Conservation (phyloP, 106 monocot genomes). For the Agapanthus africanus region DNA sequence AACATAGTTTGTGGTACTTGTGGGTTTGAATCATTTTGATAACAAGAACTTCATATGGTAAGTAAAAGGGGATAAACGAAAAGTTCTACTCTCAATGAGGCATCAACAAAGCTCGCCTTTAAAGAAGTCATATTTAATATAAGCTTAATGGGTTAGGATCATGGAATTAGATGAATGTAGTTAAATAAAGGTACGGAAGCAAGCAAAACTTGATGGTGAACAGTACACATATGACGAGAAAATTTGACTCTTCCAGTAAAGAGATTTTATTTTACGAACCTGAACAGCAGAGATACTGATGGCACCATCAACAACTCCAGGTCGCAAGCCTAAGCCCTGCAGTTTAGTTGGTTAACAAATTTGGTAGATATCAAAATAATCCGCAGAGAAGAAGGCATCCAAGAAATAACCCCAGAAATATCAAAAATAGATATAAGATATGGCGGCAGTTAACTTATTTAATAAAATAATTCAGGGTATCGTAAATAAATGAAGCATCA, state of each 20-base stretch:
- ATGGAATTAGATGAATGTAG: neutral
- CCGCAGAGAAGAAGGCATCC: neutral
- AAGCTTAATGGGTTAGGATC: neutral
- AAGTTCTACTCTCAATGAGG: too few species aligned
- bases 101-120: neutral
- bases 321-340: conserved; percentile 81
- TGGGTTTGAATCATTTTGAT: conserved; percentile 1
- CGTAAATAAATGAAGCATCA: neutral
- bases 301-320: conserved; percentile 88
- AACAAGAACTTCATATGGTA: neutral
- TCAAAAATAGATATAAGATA: neutral
- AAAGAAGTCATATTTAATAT: neutral
- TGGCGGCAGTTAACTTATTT: neutral
- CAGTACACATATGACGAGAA: too few species aligned
- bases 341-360: neutral
- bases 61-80: neutral
- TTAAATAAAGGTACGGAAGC: neutral
- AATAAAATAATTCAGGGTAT: neutral
- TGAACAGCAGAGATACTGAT: conserved; percentile 96
- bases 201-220: neutral
- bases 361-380: too few species aligned
- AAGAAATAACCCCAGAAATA: neutral
- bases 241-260: too few species aligned
- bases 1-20: neutral
- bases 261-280: conserved; percentile 27